Base-by-base conservation (phyloP, 2,329 filamentous ascomycete genomes). In the Fragosphaeria purpurea region DNA sequence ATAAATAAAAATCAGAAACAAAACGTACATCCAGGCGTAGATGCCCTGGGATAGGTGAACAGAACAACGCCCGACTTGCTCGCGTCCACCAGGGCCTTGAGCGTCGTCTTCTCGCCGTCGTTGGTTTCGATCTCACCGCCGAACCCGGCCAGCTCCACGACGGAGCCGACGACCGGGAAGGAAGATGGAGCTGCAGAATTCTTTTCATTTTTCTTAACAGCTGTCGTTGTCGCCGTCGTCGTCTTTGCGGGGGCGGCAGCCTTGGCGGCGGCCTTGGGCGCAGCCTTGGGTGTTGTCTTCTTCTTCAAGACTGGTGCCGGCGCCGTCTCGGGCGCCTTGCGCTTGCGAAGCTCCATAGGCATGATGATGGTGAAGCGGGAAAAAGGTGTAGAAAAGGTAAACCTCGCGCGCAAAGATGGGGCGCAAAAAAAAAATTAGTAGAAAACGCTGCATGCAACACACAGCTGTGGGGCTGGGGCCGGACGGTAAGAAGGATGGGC, bases 11-110 rank as follows among this genome's bases (percentile, higher is more conserved):
- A 11, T 37, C 35, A 37, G 35, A 7, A 37, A 37, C 7, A 37
- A 37, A 37, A 71, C 88, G 79, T 81, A 95, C 91, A 97, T 56
- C 91, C 91, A 39, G 88, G 88, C 30, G 93, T 98, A 33, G 86
- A 93, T 10, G 93, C 93, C 70, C 86, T 94, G 53, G 93, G 93
- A 64, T 97, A 97, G 35, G 90, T 96, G 67, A 98, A 96, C 34
- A 97, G 72, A 37, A 95, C 88, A 42, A 97, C 85, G 32, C 91
- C 93, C 38, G 79, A 75, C 70, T 87, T 83, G 76, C 89, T 95
- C 63, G 85, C 79, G 47, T 88, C 84, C 46, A 96, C 77, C 31
- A 98, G 80, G 59, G 82, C 74, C 70, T 88, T 85, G 53, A 98
- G 72, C 1, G 82, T 88, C 6, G 85, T 89, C 70, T 85, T 86